These are phyloP conservation scores for Myxozyma geophila DNA, from an alignment of 805 yeast species.

Conservation along the genomic window DNA sequence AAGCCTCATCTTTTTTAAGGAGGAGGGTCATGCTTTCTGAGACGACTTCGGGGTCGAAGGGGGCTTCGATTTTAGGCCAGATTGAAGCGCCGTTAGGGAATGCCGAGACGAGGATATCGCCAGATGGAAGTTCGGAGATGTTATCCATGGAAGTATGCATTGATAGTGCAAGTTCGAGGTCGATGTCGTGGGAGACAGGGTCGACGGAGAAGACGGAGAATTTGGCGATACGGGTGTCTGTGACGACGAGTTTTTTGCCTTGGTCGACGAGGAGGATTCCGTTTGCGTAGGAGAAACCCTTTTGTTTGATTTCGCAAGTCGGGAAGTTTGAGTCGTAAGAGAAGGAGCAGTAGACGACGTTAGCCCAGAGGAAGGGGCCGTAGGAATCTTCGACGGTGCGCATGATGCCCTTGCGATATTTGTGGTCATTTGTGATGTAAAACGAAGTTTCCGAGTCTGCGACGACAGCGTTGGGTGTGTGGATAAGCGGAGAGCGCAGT, in stretches of 20 bases:
- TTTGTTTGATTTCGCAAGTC: constrained; percentile 1
- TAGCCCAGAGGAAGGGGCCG: constrained; percentile 25
- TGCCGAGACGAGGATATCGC: constrained; percentile 22
- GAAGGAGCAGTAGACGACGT: constrained; percentile 16
- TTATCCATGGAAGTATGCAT: constrained; percentile 15
- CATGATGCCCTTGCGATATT: constrained; percentile 10
- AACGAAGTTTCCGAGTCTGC: constrained; percentile 22
- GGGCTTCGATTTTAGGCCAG: constrained; percentile 18
- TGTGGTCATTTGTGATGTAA: constrained; percentile 25
- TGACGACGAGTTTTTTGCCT: constrained; percentile 16
- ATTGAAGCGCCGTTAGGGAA: constrained; percentile 15
- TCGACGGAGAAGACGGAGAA: constrained; percentile 15
- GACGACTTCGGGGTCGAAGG: constrained; percentile 9
- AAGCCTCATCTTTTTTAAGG: constrained; percentile 12
- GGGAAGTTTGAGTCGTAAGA: background rate
- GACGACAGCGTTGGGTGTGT: constrained; percentile 18
- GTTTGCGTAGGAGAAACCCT: constrained; percentile 15
- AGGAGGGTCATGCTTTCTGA: constrained; percentile 12
- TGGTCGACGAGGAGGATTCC: constrained; percentile 17
- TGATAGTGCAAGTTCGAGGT: background rate
- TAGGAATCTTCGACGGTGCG: constrained; percentile 12
- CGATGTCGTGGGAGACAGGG: constrained; percentile 10
- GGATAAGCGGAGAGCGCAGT: constrained; percentile 8
- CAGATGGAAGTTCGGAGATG: constrained; percentile 17
- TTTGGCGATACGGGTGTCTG: constrained; percentile 15